Conservation (phyloP, 1,284 basidiomycete genomes). For the Stygiomarasmius scandens region DNA sequence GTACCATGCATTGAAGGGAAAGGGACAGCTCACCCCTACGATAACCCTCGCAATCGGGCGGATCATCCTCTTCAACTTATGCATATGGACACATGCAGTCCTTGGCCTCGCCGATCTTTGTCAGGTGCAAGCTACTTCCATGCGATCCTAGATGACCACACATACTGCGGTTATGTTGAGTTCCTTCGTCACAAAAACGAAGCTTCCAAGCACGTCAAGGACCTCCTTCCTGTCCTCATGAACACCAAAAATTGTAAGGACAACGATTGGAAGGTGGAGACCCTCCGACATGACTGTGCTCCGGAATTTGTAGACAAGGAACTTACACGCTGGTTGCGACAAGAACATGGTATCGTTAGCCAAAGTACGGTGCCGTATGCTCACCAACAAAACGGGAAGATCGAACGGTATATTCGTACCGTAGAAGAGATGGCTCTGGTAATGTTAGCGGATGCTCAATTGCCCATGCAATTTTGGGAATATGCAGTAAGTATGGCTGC, state of each 20-base stretch:
- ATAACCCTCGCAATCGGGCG: constrained; percentile 16
- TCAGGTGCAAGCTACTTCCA: constrained; percentile 18
- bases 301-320: neutral
- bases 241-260: neutral
- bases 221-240: neutral
- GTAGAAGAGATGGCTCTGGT: too few relatives aligned
- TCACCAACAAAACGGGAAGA: too few relatives aligned
- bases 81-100: constrained; percentile 26
- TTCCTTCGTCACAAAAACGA: neutral
- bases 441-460: constrained; percentile 18
- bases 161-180: constrained; percentile 17
- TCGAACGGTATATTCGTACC: too few relatives aligned
- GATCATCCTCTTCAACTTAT: constrained; percentile 20
- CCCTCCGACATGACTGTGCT: neutral
- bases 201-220: neutral
- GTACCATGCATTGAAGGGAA: neutral
- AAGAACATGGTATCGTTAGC: constrained; percentile 6
- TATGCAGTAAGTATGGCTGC: constrained; percentile 22
- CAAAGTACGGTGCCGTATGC: constrained; percentile 33
- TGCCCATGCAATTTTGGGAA: constrained; percentile 26
- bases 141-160: constrained; percentile 24
- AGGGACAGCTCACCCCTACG: neutral
- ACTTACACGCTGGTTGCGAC: neutral
- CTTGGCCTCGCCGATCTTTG: too few relatives aligned
- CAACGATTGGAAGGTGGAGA: neutral